A percentile compares a stretch with the other conserved stretches of the same genome.
Evolutionary conservation across 2,329 filamentous ascomycete species (phyloP).

Genomic region (Amphichorda felina): DNA sequence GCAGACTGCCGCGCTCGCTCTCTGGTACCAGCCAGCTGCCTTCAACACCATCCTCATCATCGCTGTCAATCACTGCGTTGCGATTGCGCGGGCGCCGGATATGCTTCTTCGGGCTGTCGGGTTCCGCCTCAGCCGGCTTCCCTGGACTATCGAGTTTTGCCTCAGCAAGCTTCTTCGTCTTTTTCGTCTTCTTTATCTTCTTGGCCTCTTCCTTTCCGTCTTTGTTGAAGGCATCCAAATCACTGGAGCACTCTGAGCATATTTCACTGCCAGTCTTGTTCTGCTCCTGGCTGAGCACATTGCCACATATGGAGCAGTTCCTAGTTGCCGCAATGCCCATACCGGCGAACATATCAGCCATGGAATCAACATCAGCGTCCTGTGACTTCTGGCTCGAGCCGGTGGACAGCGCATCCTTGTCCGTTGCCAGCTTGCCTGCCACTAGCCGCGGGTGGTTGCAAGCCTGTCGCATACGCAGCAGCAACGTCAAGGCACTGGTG

Average conservation of each 20-base stretch:
- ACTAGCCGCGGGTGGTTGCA: slow-evolving; percentile 91
- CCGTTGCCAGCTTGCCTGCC: slow-evolving; percentile 72
- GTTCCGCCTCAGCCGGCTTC: slow-evolving; percentile 10
- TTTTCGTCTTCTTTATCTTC: slow-evolving; percentile 27
- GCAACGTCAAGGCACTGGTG: slow-evolving; percentile 81
- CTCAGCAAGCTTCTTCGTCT: slow-evolving; percentile 9
- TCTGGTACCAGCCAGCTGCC: slow-evolving; percentile 73
- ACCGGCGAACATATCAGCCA: slow-evolving; percentile 78
- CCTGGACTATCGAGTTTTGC: slow-evolving; percentile 7
- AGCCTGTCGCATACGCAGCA: slow-evolving; percentile 82
- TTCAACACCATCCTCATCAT: slow-evolving; percentile 58
- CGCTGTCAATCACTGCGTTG: slow-evolving; percentile 52
- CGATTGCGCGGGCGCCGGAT: slow-evolving; percentile 32
- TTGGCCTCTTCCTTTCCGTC: slow-evolving; percentile 21
- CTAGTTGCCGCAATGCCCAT: slow-evolving; percentile 61
- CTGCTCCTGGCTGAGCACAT: slow-evolving; percentile 44
- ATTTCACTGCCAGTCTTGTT: slow-evolving; percentile 27
- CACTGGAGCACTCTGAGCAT: slow-evolving; percentile 65
- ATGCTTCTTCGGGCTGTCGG: slow-evolving; percentile 10
- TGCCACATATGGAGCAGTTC: slow-evolving; percentile 75
- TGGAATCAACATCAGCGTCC: slow-evolving; percentile 61
- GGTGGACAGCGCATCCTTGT: slow-evolving; percentile 71
- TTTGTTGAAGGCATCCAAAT: slow-evolving; percentile 51
- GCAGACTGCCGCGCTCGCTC: slow-evolving; percentile 44
- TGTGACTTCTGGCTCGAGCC: slow-evolving; percentile 36